A percentile compares a stretch with the other conserved stretches of the same genome.
Conservation (phyloP, 129 eudicot species). For the Tagetes erecta region DNA sequence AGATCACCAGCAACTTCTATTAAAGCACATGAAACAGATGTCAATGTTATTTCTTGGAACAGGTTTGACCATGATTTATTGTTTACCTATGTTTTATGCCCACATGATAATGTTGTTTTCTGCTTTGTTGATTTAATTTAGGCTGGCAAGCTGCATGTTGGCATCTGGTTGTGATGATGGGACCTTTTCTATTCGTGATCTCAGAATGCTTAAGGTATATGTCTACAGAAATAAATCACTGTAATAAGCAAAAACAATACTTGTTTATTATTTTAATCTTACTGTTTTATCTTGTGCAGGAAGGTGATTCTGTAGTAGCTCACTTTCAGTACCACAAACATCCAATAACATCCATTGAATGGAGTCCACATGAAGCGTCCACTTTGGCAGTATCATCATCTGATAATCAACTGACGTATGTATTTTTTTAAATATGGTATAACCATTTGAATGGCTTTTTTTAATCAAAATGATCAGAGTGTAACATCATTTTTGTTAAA, state of each 20-base stretch:
- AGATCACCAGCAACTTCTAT: conserved; percentile 70
- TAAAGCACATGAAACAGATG: conserved; percentile 89
- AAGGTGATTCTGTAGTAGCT: conserved; percentile 76
- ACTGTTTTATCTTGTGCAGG: conserved; percentile 41
- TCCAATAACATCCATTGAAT: conserved; percentile 93
- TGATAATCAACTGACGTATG: conserved; percentile 93
- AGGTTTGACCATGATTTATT: conserved; percentile 43
- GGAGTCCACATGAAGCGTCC: conserved; percentile 98
- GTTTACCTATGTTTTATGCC: not conserved
- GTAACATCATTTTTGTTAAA: not conserved
- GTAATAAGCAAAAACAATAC: not conserved
- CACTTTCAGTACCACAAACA: conserved; percentile 95
- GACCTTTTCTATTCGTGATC: conserved; percentile 84
- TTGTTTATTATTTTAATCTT: not conserved
- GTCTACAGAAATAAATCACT: not conserved
- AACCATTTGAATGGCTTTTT: conserved; percentile 1
- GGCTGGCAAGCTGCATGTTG: conserved; percentile 85
- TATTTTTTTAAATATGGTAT: not conserved
- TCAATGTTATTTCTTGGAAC: conserved; percentile 98
- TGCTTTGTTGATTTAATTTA: conserved; percentile 26
- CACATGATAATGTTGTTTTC: not conserved
- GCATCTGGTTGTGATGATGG: conserved; percentile 99
- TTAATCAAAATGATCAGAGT: not conserved
- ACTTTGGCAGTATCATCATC: conserved; percentile 87
- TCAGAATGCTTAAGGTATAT: conserved; percentile 81